Percentiles rank a stretch among this genome's conserved stretches.
phyloP scores from a whole-genome alignment of 2,329 filamentous ascomycete genomes.

The Claviceps africana region DNA sequence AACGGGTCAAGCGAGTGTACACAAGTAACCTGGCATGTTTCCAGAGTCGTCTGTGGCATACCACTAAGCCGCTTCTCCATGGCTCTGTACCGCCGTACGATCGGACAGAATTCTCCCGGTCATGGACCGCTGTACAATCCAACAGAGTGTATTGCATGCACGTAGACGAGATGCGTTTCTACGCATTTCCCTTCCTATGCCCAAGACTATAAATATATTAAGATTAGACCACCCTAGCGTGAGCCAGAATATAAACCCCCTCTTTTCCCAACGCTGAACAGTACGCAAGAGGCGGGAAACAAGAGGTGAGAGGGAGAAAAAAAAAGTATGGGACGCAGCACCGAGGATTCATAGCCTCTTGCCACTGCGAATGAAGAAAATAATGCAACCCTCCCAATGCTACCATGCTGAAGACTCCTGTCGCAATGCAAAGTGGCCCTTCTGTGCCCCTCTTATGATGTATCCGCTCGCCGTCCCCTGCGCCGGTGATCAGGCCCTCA shows the following conservation, averaged over 20 bases:
- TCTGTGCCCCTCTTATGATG: constrained; percentile 9
- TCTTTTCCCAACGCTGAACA: background rate
- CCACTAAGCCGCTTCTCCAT: no score
- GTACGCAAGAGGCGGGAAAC: background rate
- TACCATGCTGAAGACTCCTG: background rate
- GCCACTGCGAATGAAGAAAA: background rate
- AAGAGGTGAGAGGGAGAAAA: background rate
- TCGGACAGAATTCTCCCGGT: no score
- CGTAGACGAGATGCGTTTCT: no score
- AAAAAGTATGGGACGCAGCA: background rate
- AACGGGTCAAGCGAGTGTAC: no score
- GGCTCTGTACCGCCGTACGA: no score
- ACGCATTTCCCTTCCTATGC: no score
- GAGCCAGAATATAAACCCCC: background rate
- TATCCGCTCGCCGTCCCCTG: no score
- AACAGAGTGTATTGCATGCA: no score
- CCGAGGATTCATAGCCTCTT: constrained; percentile 1
- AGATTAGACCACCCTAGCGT: background rate
- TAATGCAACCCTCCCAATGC: background rate
- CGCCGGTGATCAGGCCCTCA: no score
- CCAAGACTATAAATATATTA: background rate
- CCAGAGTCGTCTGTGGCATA: no score
- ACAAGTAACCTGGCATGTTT: no score
- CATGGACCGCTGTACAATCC: no score
- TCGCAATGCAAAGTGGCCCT: constrained; percentile 15